Base-by-base conservation (phyloP, 768 basidiomycete species). In the Crepidotus variabilis region DNA sequence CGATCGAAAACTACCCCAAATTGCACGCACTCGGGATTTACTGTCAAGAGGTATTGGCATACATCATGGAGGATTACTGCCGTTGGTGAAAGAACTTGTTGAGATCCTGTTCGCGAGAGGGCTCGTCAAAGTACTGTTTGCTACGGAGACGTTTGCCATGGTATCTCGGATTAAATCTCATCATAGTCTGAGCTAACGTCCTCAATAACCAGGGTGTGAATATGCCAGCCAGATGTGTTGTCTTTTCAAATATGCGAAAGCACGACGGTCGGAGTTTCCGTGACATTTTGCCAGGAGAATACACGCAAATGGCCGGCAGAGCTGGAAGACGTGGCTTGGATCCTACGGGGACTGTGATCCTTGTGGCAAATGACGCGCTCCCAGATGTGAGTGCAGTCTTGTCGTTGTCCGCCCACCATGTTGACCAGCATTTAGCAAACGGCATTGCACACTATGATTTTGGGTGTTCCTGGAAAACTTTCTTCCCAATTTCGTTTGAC, bases 71-170 rank as follows among this genome's bases (percentile, higher is more conserved):
- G 97, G 97, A 2, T 78, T 99, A 14, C 73, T 99, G 8, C 97
- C 97, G 5, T 88, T 99, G 33, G 92, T 99, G 54, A 99, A 99
- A 78, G 97, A 96, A 91, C 86, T 98, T 20, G 95, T 98, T 7
- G 97, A 99, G 70, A 89, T 98, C 43, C 78, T 99, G 16, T 99
- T 99, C 69, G 91, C 94, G 8, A 85, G 94, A 46, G 97, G 97
- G 16, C 75, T 98, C 50, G 95, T 99, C 58, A 98, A 98, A 71
- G 85, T 97, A 20, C 75, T 99, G 6, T 99, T 99, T 68, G 97
- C 97, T 1, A 99, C 97, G 4, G 97, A 99, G 73, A 99, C 97
- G 0, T 99, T 99, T 69, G 96, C 96, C 0, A 98, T 99, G 96
- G 95, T 94, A 55, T 56, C 77, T 65, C n/a, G 52, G 18, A 47